Conservation (phyloP, 139 green algal genomes). For the Chlamydomonas schloesseri region DNA sequence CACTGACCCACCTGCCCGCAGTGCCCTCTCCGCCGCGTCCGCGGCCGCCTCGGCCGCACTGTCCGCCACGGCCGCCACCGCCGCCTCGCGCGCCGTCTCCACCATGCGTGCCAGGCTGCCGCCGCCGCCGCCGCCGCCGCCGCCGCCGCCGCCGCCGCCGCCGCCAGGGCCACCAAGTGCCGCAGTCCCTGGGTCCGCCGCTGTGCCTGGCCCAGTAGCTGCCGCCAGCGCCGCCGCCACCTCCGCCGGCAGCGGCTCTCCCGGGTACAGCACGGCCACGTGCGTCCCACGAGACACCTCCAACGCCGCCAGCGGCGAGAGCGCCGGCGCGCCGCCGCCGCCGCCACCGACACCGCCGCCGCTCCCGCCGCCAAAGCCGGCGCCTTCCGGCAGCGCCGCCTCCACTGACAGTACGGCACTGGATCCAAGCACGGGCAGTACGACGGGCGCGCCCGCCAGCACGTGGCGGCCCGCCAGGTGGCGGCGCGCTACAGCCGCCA, state of each 20-base stretch:
- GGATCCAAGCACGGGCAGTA: constrained; percentile 66
- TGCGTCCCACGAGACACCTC: constrained; percentile 15
- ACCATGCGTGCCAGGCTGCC: constrained; percentile 34
- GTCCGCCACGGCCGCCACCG: constrained; percentile 47
- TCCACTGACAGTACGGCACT: constrained; percentile 8
- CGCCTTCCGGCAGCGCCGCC: background rate
- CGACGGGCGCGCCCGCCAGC: constrained; percentile 63
- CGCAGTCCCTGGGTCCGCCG: background rate
- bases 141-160: background rate
- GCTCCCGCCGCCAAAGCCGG: no score
- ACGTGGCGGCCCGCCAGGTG: constrained; percentile 57
- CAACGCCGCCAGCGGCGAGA: background rate
- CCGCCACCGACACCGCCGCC: background rate
- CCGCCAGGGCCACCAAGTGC: no score
- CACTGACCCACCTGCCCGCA: constrained; percentile 47
- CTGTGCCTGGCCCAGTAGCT: background rate
- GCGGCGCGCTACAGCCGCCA: constrained; percentile 44
- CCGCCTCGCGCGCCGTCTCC: constrained; percentile 56
- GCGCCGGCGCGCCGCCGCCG: background rate
- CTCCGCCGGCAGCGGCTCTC: background rate
- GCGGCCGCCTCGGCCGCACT: constrained; percentile 48
- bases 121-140: constrained; percentile 5
- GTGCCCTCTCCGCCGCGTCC: constrained; percentile 54
- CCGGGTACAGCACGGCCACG: background rate
- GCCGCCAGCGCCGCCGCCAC: background rate